Percentiles rank a stretch among this genome's conserved stretches.
phyloP scores from a whole-genome alignment of 1,284 basidiomycete species.

The Microbotryomycetes sp. region DNA sequence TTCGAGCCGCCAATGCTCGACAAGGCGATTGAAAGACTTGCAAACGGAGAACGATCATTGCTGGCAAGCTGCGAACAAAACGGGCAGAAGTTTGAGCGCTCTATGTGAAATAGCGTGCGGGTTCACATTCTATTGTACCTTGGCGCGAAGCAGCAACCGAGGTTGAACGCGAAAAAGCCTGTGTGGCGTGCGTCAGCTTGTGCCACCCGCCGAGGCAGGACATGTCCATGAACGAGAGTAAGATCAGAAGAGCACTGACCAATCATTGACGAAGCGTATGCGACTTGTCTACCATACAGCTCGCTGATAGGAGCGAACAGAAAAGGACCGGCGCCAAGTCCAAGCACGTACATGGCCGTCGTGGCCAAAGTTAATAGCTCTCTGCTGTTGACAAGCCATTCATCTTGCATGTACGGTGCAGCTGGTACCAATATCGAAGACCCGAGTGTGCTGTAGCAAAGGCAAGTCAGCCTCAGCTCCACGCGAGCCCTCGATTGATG shows the following conservation, averaged over 20 bases:
- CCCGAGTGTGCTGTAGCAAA: slow-evolving; percentile 34
- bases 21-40: slow-evolving; percentile 8
- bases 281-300: slow-evolving; percentile 45
- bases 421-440: slow-evolving; percentile 42
- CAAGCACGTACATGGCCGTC: slow-evolving; percentile 41
- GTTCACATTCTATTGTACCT: background rate
- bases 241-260: too few species aligned
- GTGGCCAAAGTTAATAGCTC: slow-evolving; percentile 40
- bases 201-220: slow-evolving; percentile 31
- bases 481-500: too few species aligned
- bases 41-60: slow-evolving; percentile 42
- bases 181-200: slow-evolving; percentile 35
- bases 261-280: slow-evolving; percentile 40
- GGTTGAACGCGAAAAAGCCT: slow-evolving; percentile 37
- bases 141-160: slow-evolving; percentile 2
- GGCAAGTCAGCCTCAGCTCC: background rate
- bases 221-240: too few species aligned
- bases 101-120: background rate
- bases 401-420: slow-evolving; percentile 36
- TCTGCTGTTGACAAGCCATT: slow-evolving; percentile 36
- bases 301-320: slow-evolving; percentile 47
- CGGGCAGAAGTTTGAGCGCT: too few species aligned
- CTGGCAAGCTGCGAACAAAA: slow-evolving; percentile 36
- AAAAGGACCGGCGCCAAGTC: slow-evolving; percentile 45
- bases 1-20: too few species aligned